Evolutionary conservation across 2,329 filamentous ascomycete genomes (phyloP).

Genomic region (Penicillium sp.): DNA sequence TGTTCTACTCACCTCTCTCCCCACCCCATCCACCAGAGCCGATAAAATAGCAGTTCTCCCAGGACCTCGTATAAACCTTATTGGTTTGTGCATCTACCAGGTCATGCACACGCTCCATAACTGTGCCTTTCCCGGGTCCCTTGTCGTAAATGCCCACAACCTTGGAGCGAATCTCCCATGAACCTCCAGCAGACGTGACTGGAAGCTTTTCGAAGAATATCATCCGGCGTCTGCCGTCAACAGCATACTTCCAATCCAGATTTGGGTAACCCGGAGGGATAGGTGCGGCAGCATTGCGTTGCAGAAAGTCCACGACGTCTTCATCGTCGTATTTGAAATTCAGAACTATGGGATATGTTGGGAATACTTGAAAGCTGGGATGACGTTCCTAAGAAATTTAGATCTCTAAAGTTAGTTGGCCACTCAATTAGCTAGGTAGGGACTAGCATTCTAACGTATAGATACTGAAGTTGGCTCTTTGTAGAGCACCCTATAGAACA

Average conservation of each 20-base stretch:
- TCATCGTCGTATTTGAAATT: constrained; percentile 31
- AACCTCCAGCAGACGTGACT: constrained; percentile 31
- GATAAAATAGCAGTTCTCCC: constrained; percentile 41
- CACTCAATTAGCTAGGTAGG: background rate
- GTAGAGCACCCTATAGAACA: constrained; percentile 36
- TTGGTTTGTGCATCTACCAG: constrained; percentile 39
- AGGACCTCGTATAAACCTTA: constrained; percentile 37
- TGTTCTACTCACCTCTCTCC: constrained; percentile 34
- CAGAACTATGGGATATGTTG: constrained; percentile 42
- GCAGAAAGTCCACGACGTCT: constrained; percentile 43
- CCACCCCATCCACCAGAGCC: constrained; percentile 46
- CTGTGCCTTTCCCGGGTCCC: constrained; percentile 36
- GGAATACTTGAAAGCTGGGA: constrained; percentile 43
- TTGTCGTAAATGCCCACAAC: constrained; percentile 48
- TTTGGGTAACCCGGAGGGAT: constrained; percentile 37
- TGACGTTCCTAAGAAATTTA: constrained; percentile 44
- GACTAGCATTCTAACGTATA: constrained; percentile 34
- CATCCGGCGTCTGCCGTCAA: constrained; percentile 42
- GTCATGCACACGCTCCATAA: constrained; percentile 39
- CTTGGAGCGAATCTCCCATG: constrained; percentile 38
- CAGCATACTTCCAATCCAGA: constrained; percentile 40
- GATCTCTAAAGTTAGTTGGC: too few relatives aligned
- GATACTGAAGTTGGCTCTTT: constrained; percentile 41
- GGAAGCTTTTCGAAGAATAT: constrained; percentile 38
- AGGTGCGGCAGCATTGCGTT: constrained; percentile 29